Evolutionary conservation across 306 rosid genomes (phyloP).

Genomic region (Quercus alba): DNA sequence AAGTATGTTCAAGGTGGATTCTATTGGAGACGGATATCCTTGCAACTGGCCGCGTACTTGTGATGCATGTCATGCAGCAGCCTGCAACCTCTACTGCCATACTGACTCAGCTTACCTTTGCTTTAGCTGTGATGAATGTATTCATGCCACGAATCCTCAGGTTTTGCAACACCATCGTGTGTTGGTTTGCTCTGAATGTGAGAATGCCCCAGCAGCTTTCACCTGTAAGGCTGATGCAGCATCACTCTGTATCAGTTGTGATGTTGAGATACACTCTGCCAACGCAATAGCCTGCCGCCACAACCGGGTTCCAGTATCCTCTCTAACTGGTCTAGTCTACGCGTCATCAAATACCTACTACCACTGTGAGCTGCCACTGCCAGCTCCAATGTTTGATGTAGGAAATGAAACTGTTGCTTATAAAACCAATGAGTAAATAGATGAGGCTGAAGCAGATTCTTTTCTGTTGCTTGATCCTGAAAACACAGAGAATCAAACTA

Average conservation of each 20-base stretch:
- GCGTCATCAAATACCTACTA: background rate
- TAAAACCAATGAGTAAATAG: background rate
- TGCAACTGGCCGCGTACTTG: conserved; percentile 1
- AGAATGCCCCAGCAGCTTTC: conserved; percentile 16
- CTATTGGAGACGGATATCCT: background rate
- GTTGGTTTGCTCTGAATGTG: background rate
- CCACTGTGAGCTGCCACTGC: background rate
- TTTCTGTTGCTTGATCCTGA: conserved; percentile 15
- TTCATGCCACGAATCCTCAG: background rate
- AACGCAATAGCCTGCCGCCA: conserved; percentile 11
- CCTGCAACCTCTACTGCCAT: conserved; percentile 11
- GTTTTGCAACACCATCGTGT: conserved; percentile 14
- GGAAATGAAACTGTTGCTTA: background rate
- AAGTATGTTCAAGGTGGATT: conserved; percentile 3
- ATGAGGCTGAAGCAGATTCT: conserved; percentile 1
- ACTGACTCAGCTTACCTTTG: conserved; percentile 15
- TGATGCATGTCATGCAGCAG: background rate
- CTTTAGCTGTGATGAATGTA: background rate
- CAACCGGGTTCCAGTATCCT: conserved; percentile 4
- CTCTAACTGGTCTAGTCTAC: background rate
- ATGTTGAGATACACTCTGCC: conserved; percentile 10
- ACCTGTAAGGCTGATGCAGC: conserved; percentile 20
- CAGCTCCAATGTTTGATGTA: background rate
- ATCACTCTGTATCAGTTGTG: conserved; percentile 13
- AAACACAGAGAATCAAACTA: background rate